These are phyloP conservation scores for Microsporum audouinii DNA, from an alignment of 2,329 filamentous ascomycete genomes.

Conservation along the genomic window DNA sequence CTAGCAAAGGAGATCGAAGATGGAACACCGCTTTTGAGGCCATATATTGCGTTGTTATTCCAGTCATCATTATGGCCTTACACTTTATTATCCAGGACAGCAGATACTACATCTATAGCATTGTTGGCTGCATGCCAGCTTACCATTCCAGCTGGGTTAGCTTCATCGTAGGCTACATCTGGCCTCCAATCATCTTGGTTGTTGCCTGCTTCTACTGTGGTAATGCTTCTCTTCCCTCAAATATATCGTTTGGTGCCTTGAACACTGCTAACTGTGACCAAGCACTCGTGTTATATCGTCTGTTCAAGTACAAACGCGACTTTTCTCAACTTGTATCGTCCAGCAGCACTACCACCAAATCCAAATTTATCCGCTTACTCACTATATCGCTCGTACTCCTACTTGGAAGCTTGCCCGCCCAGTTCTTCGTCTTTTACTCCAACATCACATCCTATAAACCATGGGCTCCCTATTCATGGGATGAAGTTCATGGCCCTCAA, in stretches of 20 bases:
- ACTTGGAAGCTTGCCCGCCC: constrained; percentile 43
- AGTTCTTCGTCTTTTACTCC: constrained; percentile 40
- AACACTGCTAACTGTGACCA: background rate
- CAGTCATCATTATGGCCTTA: constrained; percentile 43
- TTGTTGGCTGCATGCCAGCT: constrained; percentile 47
- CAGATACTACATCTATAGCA: constrained; percentile 48
- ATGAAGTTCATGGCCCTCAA: constrained; percentile 37
- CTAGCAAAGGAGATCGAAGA: constrained; percentile 38
- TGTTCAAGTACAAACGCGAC: constrained; percentile 48
- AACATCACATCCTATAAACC: constrained; percentile 29
- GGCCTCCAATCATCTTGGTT: constrained; percentile 45
- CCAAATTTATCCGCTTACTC: constrained; percentile 48
- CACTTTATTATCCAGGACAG: constrained; percentile 50
- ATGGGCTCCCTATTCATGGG: constrained; percentile 43
- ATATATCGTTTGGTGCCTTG: constrained; percentile 9
- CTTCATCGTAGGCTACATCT: constrained; percentile 44
- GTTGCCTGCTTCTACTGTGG: constrained; percentile 47
- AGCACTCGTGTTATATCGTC: constrained; percentile 51
- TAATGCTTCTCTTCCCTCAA: constrained; percentile 27
- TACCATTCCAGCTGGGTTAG: constrained; percentile 48
- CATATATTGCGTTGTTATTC: constrained; percentile 45
- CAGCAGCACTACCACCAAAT: constrained; percentile 43
- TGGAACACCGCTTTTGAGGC: constrained; percentile 41
- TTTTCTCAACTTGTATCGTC: constrained; percentile 47
- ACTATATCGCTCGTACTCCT: constrained; percentile 44